A percentile compares a stretch with the other conserved stretches of the same genome.
Conservation (phyloP, 2,329 filamentous ascomycete genomes). For the Chaetomiaceae sp. region DNA sequence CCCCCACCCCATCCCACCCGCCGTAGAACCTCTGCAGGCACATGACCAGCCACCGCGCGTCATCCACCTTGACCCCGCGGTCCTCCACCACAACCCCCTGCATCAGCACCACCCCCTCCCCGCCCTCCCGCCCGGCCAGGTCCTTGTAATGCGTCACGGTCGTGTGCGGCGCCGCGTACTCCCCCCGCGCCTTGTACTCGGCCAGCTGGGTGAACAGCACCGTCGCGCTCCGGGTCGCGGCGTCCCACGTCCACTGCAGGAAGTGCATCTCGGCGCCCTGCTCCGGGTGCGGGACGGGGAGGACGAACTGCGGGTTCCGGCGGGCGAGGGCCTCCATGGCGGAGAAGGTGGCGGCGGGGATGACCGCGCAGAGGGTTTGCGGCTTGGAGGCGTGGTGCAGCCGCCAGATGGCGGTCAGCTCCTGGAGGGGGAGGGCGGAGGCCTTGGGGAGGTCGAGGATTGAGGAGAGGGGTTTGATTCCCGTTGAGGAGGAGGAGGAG, state of each 20-base stretch:
- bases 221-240: conserved; percentile 57
- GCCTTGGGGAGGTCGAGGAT: conserved; percentile 77
- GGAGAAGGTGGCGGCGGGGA: conserved; percentile 69
- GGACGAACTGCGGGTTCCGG: conserved; percentile 79
- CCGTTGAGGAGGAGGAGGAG: conserved; percentile 27
- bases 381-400: conserved; percentile 72
- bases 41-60: conserved; percentile 88
- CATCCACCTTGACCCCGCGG: conserved; percentile 69
- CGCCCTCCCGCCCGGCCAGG: conserved; percentile 49
- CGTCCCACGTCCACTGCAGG: conserved; percentile 90
- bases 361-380: conserved; percentile 75
- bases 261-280: conserved; percentile 89
- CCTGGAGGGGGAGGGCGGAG: conserved; percentile 65
- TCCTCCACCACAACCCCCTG: conserved; percentile 75
- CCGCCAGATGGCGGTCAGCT: conserved; percentile 87
- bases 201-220: conserved; percentile 92
- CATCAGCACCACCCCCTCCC: conserved; percentile 78
- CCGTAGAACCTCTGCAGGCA: conserved; percentile 93
- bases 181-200: conserved; percentile 85
- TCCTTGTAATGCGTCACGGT: conserved; percentile 91
- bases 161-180: conserved; percentile 88
- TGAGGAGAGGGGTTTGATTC: conserved; percentile 45
- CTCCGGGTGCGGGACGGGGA: conserved; percentile 69
- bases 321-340: conserved; percentile 68
- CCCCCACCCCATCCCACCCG: conserved; percentile 48